phyloP scores from a whole-genome alignment of 73 alveolate species.

The Paramecium sexaurelia region DNA sequence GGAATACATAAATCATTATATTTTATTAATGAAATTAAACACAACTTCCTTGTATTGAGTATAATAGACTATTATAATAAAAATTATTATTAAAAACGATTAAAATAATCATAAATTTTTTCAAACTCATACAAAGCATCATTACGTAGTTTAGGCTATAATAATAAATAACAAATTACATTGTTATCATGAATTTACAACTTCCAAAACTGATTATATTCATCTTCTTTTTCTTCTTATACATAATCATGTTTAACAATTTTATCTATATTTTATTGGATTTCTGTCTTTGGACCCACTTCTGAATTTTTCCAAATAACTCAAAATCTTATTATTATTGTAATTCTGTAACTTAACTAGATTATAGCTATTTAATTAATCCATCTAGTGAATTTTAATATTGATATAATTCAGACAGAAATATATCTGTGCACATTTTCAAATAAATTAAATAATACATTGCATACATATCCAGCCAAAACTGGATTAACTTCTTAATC shows the following conservation, averaged over 20 bases:
- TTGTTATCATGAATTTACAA: not conserved
- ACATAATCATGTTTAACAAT: not conserved
- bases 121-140: slow-evolving; percentile 37
- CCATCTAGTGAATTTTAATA: not conserved
- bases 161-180: not conserved
- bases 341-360: slow-evolving; percentile 7
- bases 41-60: too few relatives aligned
- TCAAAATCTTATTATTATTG: not conserved
- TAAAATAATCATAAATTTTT: not conserved
- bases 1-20: too few relatives aligned
- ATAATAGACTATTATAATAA: too few relatives aligned
- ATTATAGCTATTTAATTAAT: not conserved
- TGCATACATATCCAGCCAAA: slow-evolving; percentile 37
- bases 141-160: not conserved
- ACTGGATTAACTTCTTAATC: slow-evolving; percentile 27
- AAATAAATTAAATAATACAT: not conserved
- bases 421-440: not conserved
- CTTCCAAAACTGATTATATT: not conserved
- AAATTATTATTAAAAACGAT: not conserved
- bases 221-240: not conserved
- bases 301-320: not conserved
- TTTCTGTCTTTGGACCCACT: not conserved
- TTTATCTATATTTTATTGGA: not conserved
- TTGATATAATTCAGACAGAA: not conserved
- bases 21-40: too few relatives aligned